Percentiles rank a stretch among this genome's conserved stretches.
Conservation (phyloP, 2,329 filamentous ascomycete species). For the Leptoxyphium fumago region DNA sequence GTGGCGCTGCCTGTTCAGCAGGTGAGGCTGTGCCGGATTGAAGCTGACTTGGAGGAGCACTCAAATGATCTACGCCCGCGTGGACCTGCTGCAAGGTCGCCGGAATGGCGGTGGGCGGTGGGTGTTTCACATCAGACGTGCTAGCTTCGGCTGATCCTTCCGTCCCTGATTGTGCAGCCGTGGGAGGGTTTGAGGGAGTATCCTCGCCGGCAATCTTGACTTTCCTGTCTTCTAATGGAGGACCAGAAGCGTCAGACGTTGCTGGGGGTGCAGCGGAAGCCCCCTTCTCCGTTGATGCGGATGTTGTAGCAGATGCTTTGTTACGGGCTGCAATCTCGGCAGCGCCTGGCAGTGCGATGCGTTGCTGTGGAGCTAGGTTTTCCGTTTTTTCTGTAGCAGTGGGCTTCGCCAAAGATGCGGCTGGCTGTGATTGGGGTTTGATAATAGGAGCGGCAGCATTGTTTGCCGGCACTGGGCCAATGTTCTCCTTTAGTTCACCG, state of each 20-base stretch:
- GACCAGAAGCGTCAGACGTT: constrained; percentile 19
- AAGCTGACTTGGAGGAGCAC: not conserved
- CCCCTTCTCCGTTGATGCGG: constrained; percentile 10
- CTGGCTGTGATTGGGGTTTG: not conserved
- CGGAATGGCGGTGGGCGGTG: not conserved
- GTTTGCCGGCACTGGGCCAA: constrained; percentile 33
- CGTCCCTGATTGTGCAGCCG: not conserved
- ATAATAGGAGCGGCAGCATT: constrained; percentile 6
- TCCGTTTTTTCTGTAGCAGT: constrained; percentile 7
- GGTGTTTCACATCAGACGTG: not conserved
- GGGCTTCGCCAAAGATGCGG: constrained; percentile 5
- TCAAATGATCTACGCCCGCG: not conserved
- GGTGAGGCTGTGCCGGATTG: not conserved
- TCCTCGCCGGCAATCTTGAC: constrained; percentile 2
- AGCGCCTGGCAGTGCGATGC: constrained; percentile 17
- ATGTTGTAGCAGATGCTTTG: constrained; percentile 11
- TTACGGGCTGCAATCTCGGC: constrained; percentile 14
- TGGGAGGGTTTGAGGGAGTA: not conserved
- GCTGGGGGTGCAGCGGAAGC: constrained; percentile 4
- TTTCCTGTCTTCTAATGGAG: constrained; percentile 7
- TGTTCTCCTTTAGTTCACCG: constrained; percentile 78
- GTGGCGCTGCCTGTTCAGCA: not conserved
- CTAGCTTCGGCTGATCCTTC: not conserved
- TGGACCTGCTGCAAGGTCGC: constrained; percentile 3
- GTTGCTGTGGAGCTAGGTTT: constrained; percentile 1